These are phyloP conservation scores for Myriosclerotinia duriaeana DNA, from an alignment of 2,329 filamentous ascomycete species.

Conservation along the genomic window DNA sequence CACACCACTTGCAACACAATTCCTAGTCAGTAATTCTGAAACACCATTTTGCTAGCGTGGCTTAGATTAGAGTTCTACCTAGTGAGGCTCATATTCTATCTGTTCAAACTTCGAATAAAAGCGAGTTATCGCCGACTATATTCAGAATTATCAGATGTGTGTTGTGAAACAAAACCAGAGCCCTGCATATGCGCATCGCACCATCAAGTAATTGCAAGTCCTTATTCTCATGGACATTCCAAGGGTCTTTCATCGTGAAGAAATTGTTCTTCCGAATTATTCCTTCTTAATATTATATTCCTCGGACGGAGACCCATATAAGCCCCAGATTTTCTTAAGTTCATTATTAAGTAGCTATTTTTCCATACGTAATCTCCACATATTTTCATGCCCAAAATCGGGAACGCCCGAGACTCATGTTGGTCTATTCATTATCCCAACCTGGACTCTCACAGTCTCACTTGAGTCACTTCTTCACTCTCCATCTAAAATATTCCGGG, in stretches of 20 bases:
- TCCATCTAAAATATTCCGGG: not conserved
- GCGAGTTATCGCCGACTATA: conserved; percentile 19
- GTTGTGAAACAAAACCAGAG: conserved; percentile 4
- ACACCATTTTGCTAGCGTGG: not conserved
- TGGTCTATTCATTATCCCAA: not conserved
- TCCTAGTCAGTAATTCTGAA: conserved; percentile 4
- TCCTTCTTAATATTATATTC: conserved; percentile 11
- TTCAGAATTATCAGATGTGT: no score
- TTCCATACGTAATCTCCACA: not conserved
- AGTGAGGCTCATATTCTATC: conserved; percentile 5
- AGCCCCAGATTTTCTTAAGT: not conserved
- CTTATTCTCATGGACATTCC: not conserved
- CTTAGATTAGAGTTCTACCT: conserved; percentile 10
- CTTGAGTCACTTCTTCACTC: not conserved
- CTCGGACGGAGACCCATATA: not conserved
- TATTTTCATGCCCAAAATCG: conserved; percentile 17
- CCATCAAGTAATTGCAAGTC: conserved; percentile 8
- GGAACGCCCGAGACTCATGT: conserved; percentile 10
- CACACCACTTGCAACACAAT: not conserved
- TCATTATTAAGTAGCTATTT: not conserved
- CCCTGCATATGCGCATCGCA: conserved; percentile 11
- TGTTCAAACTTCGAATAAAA: not conserved
- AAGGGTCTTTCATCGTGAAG: not conserved
- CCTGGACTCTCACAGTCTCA: not conserved
- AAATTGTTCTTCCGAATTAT: conserved; percentile 2